Base-by-base conservation (phyloP, 768 basidiomycete genomes). In the Panellus pusillus region DNA sequence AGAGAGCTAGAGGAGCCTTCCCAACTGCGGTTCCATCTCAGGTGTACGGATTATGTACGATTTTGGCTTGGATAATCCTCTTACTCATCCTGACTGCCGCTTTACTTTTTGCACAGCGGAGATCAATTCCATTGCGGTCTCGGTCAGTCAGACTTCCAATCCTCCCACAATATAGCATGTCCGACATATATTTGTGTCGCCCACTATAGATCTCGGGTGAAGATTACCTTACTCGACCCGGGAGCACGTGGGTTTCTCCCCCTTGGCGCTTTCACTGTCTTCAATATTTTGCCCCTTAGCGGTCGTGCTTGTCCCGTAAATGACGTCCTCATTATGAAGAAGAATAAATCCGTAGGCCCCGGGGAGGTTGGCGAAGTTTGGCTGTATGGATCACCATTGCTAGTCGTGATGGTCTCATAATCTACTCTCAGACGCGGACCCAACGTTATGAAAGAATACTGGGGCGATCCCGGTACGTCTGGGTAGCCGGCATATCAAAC, bases 391-490 rank as follows among this genome's bases (percentile, higher is more conserved):
- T 43, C 42, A 13, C 32, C 32, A 35, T 17, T 38, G 2, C 28
- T 2, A 24, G 40, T 42, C 24, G 24, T 24, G 24, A 24, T 70
- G 15, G n/a, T 44, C 7, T 24, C 17, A 54, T 39, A 38, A 61
- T 37, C 6, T n/a, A 32, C 48, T 53, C 39, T 28, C 50, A 79
- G 78, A 56, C 79, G 80, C 17, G 83, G 84, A 13, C 80, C 81
- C 7, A 81, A 83, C 64, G 72, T 84, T 48, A 84, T 84, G 82
- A 78, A 79, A 63, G 72, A 73, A 17, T 86, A 86, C 63, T 84
- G 81, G 79, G 66, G 73, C 47, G 82, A 86, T 63, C 73, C 76
- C 62, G 79, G 78, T 74, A 57, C 40, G 68, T 47, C 43, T 12
- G 5, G 4, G n/a, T 35, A 8, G 32, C 32, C 32, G 11, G 14